Evolutionary conservation across 2,329 filamentous ascomycete species (phyloP).

Genomic region (Diplodia intermedia): DNA sequence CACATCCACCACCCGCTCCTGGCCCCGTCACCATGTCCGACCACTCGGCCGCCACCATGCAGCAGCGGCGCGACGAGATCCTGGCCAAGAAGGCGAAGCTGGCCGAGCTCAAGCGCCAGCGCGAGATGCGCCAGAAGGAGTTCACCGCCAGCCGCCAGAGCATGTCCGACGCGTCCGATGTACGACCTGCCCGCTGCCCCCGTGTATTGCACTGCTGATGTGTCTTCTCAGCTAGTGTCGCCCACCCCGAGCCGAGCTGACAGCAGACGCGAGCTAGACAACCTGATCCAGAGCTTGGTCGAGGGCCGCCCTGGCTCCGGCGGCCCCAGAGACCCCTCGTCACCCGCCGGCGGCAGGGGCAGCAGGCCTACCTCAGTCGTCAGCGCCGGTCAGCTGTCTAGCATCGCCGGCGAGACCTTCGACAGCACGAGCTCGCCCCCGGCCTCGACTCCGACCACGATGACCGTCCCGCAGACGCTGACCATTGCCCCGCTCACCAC

Average conservation of each 20-base stretch:
- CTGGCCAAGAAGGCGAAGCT: conserved; percentile 96
- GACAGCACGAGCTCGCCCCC: conserved; percentile 46
- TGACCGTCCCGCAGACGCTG: conserved; percentile 70
- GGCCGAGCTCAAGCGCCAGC: conserved; percentile 91
- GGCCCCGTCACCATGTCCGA: conserved; percentile 30
- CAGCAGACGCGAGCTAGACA: conserved; percentile 79
- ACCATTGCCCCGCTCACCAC: conserved; percentile 76
- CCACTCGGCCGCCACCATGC: conserved; percentile 61
- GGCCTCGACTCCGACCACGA: conserved; percentile 51
- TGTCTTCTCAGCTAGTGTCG: conserved; percentile 64
- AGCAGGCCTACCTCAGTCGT: conserved; percentile 88
- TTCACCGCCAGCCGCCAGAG: conserved; percentile 73
- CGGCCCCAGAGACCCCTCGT: conserved; percentile 58
- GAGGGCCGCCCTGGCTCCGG: conserved; percentile 76
- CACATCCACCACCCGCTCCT: conserved; percentile 1
- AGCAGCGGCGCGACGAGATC: conserved; percentile 91
- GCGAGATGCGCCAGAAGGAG: conserved; percentile 81
- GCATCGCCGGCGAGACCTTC: conserved; percentile 64
- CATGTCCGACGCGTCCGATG: conserved; percentile 71
- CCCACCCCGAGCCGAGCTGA: conserved; percentile 73
- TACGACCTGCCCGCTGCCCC: conserved; percentile 50
- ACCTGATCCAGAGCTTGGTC: conserved; percentile 82
- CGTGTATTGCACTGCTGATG: conserved; percentile 38
- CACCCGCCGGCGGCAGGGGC: conserved; percentile 56
- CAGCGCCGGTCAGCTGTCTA: conserved; percentile 76